These are phyloP conservation scores for Pichia sp. DNA, from an alignment of 1,139 yeast species.

Conservation along the genomic window DNA sequence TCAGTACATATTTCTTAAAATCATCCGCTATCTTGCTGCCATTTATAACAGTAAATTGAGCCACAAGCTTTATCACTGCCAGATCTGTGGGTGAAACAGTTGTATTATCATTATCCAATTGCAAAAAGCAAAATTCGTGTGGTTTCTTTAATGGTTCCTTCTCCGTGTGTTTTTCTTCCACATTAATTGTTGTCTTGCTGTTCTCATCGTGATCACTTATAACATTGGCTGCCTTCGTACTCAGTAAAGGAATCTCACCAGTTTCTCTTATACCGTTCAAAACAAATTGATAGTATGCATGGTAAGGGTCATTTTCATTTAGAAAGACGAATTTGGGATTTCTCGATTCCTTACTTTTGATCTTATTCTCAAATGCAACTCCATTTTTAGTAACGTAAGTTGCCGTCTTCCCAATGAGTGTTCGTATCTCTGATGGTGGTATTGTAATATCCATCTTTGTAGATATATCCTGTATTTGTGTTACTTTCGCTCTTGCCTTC, in stretches of 20 bases:
- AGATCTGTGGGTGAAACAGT: slow-evolving; percentile 58
- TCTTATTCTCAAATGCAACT: slow-evolving; percentile 51
- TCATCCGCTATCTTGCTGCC: slow-evolving; percentile 40
- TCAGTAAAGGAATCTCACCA: slow-evolving; percentile 4
- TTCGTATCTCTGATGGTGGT: slow-evolving; percentile 53
- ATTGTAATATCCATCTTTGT: slow-evolving; percentile 31
- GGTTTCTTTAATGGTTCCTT: slow-evolving; percentile 11
- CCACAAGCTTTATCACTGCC: slow-evolving; percentile 65
- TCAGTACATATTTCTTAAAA: slow-evolving; percentile 32
- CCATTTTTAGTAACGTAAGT: slow-evolving; percentile 69
- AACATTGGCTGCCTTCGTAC: background rate
- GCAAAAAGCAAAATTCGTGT: slow-evolving; percentile 6
- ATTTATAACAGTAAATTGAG: slow-evolving; percentile 55
- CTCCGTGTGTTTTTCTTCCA: slow-evolving; percentile 10
- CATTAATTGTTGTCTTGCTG: slow-evolving; percentile 20
- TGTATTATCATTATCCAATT: slow-evolving; percentile 9
- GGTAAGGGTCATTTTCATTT: slow-evolving; percentile 43
- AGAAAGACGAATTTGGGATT: slow-evolving; percentile 61
- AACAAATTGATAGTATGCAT: slow-evolving; percentile 46
- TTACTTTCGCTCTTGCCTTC: too few species aligned
- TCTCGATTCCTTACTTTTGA: slow-evolving; percentile 38
- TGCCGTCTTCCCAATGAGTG: slow-evolving; percentile 65
- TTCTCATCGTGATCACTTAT: background rate
- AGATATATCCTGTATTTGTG: background rate
- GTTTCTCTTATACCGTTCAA: slow-evolving; percentile 4